These are phyloP conservation scores for Purshia tridentata DNA, from an alignment of 306 rosid species.

Conservation along the genomic window DNA sequence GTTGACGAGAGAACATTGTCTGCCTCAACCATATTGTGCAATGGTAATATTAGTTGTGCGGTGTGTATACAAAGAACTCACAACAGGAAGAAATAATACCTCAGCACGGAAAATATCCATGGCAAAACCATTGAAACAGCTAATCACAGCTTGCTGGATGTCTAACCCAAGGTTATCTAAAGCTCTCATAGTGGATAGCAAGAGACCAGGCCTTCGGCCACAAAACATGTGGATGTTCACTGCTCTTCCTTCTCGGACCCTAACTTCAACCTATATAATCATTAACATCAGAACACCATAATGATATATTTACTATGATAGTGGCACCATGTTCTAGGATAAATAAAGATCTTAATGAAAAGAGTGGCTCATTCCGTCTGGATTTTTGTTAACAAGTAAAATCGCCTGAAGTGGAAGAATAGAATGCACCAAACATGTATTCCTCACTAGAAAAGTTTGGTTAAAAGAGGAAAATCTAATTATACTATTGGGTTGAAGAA, in stretches of 20 bases:
- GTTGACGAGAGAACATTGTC: not conserved
- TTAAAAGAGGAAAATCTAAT: not conserved
- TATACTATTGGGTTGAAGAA: not conserved
- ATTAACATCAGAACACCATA: constrained; percentile 5
- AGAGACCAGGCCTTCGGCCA: constrained; percentile 81
- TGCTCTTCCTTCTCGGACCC: constrained; percentile 86
- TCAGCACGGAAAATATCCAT: constrained; percentile 92
- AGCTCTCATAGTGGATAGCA: constrained; percentile 88
- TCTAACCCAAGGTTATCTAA: constrained; percentile 90
- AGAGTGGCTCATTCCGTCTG: not conserved
- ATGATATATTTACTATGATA: not conserved
- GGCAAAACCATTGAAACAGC: constrained; percentile 98
- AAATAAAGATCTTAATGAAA: not conserved
- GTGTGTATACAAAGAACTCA: not conserved
- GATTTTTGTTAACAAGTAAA: not conserved
- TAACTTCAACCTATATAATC: constrained; percentile 70
- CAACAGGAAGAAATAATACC: constrained; percentile 37
- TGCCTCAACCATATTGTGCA: not conserved
- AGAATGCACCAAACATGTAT: not conserved
- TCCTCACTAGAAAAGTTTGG: not conserved
- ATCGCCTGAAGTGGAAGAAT: not conserved
- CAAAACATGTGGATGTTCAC: constrained; percentile 98
- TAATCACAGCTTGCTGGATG: constrained; percentile 95
- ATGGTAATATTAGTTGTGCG: not conserved
- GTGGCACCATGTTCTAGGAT: not conserved